Conservation (phyloP, 805 yeast species). For the Groenewaldozyma salmanticensis region DNA sequence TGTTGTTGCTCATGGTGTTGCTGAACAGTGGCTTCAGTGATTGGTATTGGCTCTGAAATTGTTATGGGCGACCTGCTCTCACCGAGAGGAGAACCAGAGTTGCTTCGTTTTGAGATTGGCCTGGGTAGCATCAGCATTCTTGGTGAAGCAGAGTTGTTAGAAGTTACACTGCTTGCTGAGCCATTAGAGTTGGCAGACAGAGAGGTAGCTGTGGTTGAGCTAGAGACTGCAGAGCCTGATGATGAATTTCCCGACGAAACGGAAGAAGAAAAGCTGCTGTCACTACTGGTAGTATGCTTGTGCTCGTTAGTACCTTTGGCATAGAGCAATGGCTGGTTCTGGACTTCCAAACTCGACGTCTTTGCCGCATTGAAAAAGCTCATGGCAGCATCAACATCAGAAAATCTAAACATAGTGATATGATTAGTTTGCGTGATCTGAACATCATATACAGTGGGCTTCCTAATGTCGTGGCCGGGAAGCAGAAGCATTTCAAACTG, state of each 20-base stretch:
- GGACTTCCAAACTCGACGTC: conserved; percentile 12
- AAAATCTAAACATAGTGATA: conserved; percentile 17
- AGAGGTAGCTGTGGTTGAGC: neutral
- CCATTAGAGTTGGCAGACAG: neutral
- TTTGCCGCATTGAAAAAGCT: conserved; percentile 15
- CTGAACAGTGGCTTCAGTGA: neutral
- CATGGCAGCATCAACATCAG: conserved; percentile 10
- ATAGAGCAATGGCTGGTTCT: conserved; percentile 14
- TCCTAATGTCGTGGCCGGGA: conserved; percentile 14
- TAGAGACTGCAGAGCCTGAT: no score
- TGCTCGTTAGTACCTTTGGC: neutral
- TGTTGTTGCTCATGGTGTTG: neutral
- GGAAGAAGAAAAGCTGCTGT: neutral
- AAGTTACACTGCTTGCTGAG: neutral
- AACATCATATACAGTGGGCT: conserved; percentile 16
- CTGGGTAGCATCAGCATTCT: neutral
- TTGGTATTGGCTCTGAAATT: no score
- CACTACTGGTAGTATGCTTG: neutral
- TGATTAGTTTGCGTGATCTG: conserved; percentile 11
- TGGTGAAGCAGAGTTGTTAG: neutral
- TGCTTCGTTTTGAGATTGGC: neutral
- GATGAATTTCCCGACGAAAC: neutral
- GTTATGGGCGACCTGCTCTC: neutral
- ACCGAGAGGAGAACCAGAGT: neutral
- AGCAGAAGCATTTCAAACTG: conserved; percentile 7